Evolutionary conservation across 257 asterid species (phyloP), one percentile per base, ranked within the genome.

Genomic region (Scutellaria baicalensis): DNA sequence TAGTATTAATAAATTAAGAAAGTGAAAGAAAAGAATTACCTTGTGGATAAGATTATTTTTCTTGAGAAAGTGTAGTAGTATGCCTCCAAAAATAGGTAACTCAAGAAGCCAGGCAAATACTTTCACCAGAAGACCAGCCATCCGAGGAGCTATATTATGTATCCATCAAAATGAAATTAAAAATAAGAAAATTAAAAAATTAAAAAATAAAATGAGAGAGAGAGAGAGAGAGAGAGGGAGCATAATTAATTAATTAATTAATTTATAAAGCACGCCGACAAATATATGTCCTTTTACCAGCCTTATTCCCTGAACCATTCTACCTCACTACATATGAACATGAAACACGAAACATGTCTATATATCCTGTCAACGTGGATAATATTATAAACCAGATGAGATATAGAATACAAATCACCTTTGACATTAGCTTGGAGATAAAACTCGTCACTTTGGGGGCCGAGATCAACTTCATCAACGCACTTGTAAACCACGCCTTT

Each of bases 81-180:
- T 66, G 61, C 79, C 88, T 48, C 98, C 98, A 14, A 93, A n/a
- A 20, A 90, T 44, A 6, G 84, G 85, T 16, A 75, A 69, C 78
- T 93, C 97, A 86, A 93, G 69, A 18, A 90, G 67, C 98, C 89
- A 86, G 13, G 78, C 88, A 61, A 88, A 86, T 23, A 86, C 86
- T 82, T 85, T 88, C 58, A 88, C 89, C 65, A 93, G 31, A 47
- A 86, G 74, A 9, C 98, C 98, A 76, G 98, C 95, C 97, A 93
- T 90, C 9, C 98, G 95, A 75, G 98, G 98, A 75, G 98, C 98
- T 84, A 51, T 11, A 20, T 27, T 45, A 49, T 10, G 31, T 48
- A 45, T 17, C 74, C 62, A 57, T 33, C 68, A 23, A n/a, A n/a
- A n/a, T n/a, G n/a, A n/a, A n/a, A n/a, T n/a, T n/a, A n/a, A n/a